Percentiles rank a stretch among this genome's conserved stretches.
Conservation (phyloP, 1,139 yeast genomes). For the Kodamaea fungicola region DNA sequence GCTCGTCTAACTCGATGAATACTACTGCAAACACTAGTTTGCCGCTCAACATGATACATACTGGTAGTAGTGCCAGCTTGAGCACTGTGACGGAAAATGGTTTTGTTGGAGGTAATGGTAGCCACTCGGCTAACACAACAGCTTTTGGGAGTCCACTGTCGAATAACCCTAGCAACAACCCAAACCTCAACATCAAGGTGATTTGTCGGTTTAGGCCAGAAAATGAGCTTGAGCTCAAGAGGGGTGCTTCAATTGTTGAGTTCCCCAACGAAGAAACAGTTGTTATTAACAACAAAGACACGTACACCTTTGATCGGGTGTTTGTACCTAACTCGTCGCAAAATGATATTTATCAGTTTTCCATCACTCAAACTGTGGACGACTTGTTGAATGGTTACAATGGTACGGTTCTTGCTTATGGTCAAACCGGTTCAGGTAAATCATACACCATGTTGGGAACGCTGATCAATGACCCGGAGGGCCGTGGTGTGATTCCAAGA, state of each 20-base stretch:
- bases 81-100: background rate
- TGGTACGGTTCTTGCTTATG: conserved; percentile 83
- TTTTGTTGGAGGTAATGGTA: background rate
- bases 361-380: conserved; percentile 57
- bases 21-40: conserved; percentile 2
- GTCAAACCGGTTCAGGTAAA: conserved; percentile 88
- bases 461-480: conserved; percentile 31
- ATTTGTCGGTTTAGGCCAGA: conserved; percentile 65
- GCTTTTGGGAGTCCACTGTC: conserved; percentile 1
- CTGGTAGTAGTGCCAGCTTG: background rate
- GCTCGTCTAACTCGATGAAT: conserved; percentile 1
- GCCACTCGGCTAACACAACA: background rate
- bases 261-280: conserved; percentile 30
- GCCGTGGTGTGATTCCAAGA: conserved; percentile 68
- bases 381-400: conserved; percentile 78
- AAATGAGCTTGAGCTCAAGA: conserved; percentile 28
- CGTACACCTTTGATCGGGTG: conserved; percentile 66
- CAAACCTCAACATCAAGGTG: conserved; percentile 49
- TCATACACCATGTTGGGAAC: conserved; percentile 83
- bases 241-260: conserved; percentile 18
- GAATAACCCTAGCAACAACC: conserved; percentile 5
- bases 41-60: background rate
- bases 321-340: conserved; percentile 53
- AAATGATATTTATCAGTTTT: conserved; percentile 57
- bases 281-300: conserved; percentile 27